Evolutionary conservation across 495 filamentous ascomycete genomes (phyloP).

Genomic region (Mycothermus thermophilus): DNA sequence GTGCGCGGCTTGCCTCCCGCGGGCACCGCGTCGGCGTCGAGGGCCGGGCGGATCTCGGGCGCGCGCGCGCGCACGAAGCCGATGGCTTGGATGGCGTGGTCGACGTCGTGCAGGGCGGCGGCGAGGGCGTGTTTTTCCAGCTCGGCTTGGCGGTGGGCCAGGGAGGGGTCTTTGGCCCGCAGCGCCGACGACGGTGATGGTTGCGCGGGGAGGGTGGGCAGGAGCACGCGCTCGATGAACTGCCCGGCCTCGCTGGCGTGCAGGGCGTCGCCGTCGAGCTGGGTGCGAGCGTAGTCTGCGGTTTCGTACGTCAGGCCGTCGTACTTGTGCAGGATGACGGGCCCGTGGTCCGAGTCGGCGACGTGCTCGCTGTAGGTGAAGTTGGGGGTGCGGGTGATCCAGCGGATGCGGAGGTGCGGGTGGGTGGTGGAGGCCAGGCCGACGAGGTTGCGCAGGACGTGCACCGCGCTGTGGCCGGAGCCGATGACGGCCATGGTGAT

Average conservation of each 20-base stretch:
- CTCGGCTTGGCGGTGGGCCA: not conserved
- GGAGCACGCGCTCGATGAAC: slow-evolving; percentile 25
- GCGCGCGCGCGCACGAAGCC: slow-evolving; percentile 5
- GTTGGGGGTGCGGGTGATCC: slow-evolving; percentile 12
- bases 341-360: no score
- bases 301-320: slow-evolving; percentile 21
- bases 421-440: slow-evolving; percentile 31
- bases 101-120: slow-evolving; percentile 5
- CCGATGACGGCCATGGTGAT: slow-evolving; percentile 13
- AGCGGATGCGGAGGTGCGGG: slow-evolving; percentile 22
- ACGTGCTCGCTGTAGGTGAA: slow-evolving; percentile 10
- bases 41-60: not conserved
- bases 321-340: slow-evolving; percentile 17
- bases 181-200: no score
- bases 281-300: slow-evolving; percentile 2
- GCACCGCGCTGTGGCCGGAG: slow-evolving; percentile 21
- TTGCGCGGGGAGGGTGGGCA: not conserved
- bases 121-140: slow-evolving; percentile 2
- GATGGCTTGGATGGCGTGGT: slow-evolving; percentile 9
- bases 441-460: slow-evolving; percentile 29
- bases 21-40: not conserved
- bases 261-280: slow-evolving; percentile 22
- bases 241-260: slow-evolving; percentile 33
- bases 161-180: not conserved
- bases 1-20: not conserved